Evolutionary conservation across 164 flowering plant species (phyloP).

Genomic region (Sedum album): DNA sequence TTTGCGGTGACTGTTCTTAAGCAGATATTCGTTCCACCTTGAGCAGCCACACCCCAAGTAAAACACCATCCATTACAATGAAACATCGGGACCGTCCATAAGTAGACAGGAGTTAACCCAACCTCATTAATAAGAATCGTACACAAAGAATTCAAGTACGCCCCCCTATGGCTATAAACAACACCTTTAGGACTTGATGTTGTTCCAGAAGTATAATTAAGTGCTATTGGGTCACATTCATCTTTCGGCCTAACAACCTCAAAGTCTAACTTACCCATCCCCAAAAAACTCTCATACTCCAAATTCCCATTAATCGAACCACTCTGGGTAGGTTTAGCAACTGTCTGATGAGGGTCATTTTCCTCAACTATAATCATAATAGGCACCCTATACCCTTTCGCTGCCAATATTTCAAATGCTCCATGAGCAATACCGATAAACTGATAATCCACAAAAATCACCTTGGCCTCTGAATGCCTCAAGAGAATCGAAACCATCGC

Average conservation of each 20-base stretch:
- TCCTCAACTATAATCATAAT: conserved; percentile 25
- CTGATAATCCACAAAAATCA: conserved; percentile 35
- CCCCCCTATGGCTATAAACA: conserved; percentile 70
- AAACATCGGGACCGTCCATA: conserved; percentile 87
- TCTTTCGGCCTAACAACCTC: conserved; percentile 40
- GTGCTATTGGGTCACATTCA: conserved; percentile 60
- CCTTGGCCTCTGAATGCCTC: conserved; percentile 43
- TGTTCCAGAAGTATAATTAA: conserved; percentile 79
- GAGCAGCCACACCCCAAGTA: conserved; percentile 67
- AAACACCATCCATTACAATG: conserved; percentile 89
- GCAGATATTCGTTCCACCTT: conserved; percentile 72
- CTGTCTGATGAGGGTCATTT: conserved; percentile 4
- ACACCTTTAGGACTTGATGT: conserved; percentile 85
- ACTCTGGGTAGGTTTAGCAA: neutral
- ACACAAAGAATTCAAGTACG: conserved; percentile 63
- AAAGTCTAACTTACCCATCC: conserved; percentile 32
- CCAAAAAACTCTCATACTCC: conserved; percentile 30
- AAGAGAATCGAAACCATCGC: conserved; percentile 36
- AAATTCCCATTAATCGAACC: neutral
- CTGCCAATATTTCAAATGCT: conserved; percentile 25
- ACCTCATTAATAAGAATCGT: conserved; percentile 39
- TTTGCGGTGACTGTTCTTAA: conserved; percentile 36
- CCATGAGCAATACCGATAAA: conserved; percentile 18
- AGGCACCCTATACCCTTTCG: conserved; percentile 18
- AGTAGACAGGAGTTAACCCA: conserved; percentile 48